Conservation (phyloP, 2,329 filamentous ascomycete species). For the Moelleriella libera region DNA sequence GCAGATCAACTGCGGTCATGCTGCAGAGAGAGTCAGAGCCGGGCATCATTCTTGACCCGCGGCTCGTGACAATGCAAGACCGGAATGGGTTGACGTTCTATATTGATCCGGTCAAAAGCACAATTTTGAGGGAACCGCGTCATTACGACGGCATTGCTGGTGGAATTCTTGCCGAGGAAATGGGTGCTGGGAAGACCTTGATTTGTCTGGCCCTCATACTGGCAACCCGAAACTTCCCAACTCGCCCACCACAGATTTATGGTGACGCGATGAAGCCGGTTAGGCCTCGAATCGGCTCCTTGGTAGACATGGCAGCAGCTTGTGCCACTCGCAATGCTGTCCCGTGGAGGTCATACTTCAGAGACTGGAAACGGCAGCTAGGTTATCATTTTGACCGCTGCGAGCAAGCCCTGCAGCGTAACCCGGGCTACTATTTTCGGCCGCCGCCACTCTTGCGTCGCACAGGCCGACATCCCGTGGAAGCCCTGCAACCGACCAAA, state of each 20-base stretch:
- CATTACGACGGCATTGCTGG: conserved; percentile 63
- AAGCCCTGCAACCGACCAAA: conserved; percentile 22
- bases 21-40: conserved; percentile 63
- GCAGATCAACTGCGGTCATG: conserved; percentile 70
- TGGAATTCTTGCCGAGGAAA: conserved; percentile 68
- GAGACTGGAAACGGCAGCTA: conserved; percentile 26
- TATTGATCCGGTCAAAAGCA: conserved; percentile 50
- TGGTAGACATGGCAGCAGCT: conserved; percentile 65
- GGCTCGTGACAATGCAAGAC: conserved; percentile 45
- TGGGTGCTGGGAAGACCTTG: conserved; percentile 76
- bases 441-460: conserved; percentile 24
- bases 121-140: conserved; percentile 49
- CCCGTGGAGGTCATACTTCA: conserved; percentile 57
- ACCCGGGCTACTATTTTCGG: conserved; percentile 45
- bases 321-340: conserved; percentile 50
- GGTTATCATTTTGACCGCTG: conserved; percentile 41
- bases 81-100: conserved; percentile 53
- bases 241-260: conserved; percentile 50
- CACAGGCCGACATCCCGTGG: conserved; percentile 7
- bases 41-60: conserved; percentile 54
- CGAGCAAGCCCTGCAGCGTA: conserved; percentile 38
- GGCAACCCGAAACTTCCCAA: conserved; percentile 56
- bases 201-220: conserved; percentile 70
- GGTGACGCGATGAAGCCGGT: conserved; percentile 22
- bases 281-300: conserved; percentile 37